phyloP scores from a whole-genome alignment of 2,329 filamentous ascomycete species.

The Onygenales sp. region DNA sequence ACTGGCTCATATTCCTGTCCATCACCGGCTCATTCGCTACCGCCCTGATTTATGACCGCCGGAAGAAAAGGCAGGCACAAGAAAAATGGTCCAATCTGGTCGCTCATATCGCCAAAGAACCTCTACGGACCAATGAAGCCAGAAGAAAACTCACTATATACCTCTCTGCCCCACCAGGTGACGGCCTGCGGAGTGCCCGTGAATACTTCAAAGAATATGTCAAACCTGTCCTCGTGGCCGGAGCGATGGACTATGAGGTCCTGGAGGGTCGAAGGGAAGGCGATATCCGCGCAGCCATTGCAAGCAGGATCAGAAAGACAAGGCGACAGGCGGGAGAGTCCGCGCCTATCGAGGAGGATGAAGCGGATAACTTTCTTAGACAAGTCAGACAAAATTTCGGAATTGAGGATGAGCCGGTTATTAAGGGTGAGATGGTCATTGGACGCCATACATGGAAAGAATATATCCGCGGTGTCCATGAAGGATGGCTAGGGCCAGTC shows the following conservation, averaged over 20 bases:
- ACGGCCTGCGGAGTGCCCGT: conserved; percentile 73
- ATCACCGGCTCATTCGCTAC: conserved; percentile 67
- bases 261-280: conserved; percentile 85
- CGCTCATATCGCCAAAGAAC: conserved; percentile 70
- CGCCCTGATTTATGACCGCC: conserved; percentile 82
- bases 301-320: conserved; percentile 67
- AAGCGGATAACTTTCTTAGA: conserved; percentile 53
- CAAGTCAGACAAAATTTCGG: conserved; percentile 56
- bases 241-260: conserved; percentile 91
- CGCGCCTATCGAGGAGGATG: conserved; percentile 29
- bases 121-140: conserved; percentile 61
- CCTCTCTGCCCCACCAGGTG: conserved; percentile 75
- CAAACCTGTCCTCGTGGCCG: conserved; percentile 83
- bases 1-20: conserved; percentile 93
- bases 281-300: conserved; percentile 79
- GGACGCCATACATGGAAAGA: conserved; percentile 96
- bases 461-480: conserved; percentile 84
- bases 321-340: conserved; percentile 53
- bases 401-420: conserved; percentile 61
- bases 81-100: conserved; percentile 81
- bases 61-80: conserved; percentile 76
- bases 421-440: conserved; percentile 76
- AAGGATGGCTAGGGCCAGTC: conserved; percentile 89
- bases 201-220: conserved; percentile 95
- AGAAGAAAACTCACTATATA: conserved; percentile 80